These are phyloP conservation scores for Fraxinus nigra DNA, from an alignment of 305 asterid genomes.

Conservation along the genomic window DNA sequence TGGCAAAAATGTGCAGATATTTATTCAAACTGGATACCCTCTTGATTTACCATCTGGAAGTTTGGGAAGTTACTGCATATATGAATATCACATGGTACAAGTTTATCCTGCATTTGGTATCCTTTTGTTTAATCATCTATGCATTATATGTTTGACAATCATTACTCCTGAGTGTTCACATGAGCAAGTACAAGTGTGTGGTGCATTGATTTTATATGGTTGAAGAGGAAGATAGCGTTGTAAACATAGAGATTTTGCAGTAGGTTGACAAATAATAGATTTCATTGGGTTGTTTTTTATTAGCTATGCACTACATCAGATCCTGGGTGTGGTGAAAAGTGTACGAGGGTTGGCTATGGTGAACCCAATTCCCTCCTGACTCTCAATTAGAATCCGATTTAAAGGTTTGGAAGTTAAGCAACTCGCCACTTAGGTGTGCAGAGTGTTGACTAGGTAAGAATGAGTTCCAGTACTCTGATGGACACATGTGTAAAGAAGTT, in stretches of 20 bases:
- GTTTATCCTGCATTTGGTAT: background rate
- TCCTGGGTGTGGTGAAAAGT: background rate
- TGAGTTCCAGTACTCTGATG: background rate
- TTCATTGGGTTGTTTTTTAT: background rate
- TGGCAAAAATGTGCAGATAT: slow-evolving; percentile 57
- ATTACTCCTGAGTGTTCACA: background rate
- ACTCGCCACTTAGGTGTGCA: background rate
- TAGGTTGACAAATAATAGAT: background rate
- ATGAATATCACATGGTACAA: slow-evolving; percentile 95
- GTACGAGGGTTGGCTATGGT: background rate
- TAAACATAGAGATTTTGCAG: background rate
- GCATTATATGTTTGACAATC: background rate
- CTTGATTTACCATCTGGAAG: slow-evolving; percentile 99
- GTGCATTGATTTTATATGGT: background rate
- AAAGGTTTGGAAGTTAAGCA: background rate
- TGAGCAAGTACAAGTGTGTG: background rate
- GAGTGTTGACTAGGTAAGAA: background rate
- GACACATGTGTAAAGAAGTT: background rate
- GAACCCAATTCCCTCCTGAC: background rate
- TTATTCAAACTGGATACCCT: slow-evolving; percentile 98
- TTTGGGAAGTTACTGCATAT: slow-evolving; percentile 97
- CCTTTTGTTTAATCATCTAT: background rate
- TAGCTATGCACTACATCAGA: background rate
- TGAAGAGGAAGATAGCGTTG: background rate
- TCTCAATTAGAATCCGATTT: background rate